Base-by-base conservation (phyloP, 345 rosid species). In the Erodium maritimum region DNA sequence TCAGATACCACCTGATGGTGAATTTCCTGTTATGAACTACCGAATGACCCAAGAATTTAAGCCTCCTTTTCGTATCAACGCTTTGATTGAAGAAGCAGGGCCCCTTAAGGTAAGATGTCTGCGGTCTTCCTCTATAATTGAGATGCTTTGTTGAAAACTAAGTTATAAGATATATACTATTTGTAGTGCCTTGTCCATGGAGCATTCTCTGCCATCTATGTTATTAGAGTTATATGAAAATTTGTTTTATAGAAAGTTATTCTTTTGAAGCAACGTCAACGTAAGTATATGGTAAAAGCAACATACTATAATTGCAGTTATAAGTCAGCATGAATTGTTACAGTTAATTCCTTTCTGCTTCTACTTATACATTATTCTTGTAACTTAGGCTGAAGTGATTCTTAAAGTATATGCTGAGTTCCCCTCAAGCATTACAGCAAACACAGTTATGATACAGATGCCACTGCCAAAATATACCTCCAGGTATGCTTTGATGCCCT, bases 1-100 rank as follows among this genome's bases (percentile, higher is more conserved):
- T 70, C 78, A 90, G 99, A 87, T 93, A 55, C 95, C 99, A 17
- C 96, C 99, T 25, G 99, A 89, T 71, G 99, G 99, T 64, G 99
- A 93, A 73, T 93, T 93, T 69, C 96, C 99, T 55, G 99, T 93
- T 60, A 93, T 90, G 97, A 93, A 93, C 76, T 93, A 93, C 67
- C 95, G 99, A 50, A 83, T 89, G 95, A 89, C 99, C 53, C 97
- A 93, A 76, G 97, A 93, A 77, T 93, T 93, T 71, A 89, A 83
- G 80, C 99, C 99, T 71, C 99, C 99, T 34, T 93, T 93, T 52
- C 96, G 86, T 52, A 84, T 93, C 52, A 88, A 81, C 56, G 82
- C 95, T 34, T 76, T 90, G 85, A 81, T 88, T 69, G 97, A 93
- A 83, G 96, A 93, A 74, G 96, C 97, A 21, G 97, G 99, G 59